A percentile compares a stretch with the other conserved stretches of the same genome.
Conservation (phyloP, 257 asterid genomes). For the Lycium barbarum region DNA sequence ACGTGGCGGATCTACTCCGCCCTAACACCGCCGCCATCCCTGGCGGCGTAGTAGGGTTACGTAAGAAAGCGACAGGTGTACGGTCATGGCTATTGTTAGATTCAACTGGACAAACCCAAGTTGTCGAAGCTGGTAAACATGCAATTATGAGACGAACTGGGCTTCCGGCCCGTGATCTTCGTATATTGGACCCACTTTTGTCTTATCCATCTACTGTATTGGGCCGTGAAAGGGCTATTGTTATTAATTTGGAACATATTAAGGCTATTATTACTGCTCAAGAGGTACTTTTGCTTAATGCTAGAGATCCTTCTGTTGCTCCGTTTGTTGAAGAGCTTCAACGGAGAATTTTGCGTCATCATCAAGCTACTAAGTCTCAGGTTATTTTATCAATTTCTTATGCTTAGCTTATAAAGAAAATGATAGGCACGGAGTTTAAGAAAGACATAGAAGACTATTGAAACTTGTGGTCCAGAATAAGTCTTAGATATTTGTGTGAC, state of each 20-base stretch:
- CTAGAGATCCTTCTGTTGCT: slow-evolving; percentile 82
- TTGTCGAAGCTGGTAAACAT: slow-evolving; percentile 90
- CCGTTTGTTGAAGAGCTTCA: slow-evolving; percentile 92
- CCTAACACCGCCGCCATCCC: slow-evolving; percentile 36
- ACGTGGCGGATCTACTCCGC: slow-evolving; percentile 43
- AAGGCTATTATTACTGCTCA: slow-evolving; percentile 97
- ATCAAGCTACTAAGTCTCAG: slow-evolving; percentile 79
- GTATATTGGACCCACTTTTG: slow-evolving; percentile 85
- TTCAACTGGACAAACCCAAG: slow-evolving; percentile 83
- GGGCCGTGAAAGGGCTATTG: slow-evolving; percentile 95
- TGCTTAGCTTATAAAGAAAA: too few species aligned
- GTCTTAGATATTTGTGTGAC: too few species aligned
- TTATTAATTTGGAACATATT: slow-evolving; percentile 90
- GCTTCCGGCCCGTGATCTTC: slow-evolving; percentile 93
- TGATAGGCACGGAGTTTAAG: too few species aligned
- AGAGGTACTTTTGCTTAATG: slow-evolving; percentile 82
- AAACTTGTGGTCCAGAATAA: too few species aligned
- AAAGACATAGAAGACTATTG: too few species aligned
- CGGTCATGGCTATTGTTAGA: slow-evolving; percentile 87
- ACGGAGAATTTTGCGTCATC: slow-evolving; percentile 73
- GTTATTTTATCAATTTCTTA: slow-evolving; percentile 33
- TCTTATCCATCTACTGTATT: slow-evolving; percentile 89
- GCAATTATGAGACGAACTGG: slow-evolving; percentile 97
- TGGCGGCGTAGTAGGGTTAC: slow-evolving; percentile 48
- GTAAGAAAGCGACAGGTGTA: slow-evolving; percentile 85